phyloP scores from a whole-genome alignment of 2,329 filamentous ascomycete species.

The Sclerotinia trifoliorum region DNA sequence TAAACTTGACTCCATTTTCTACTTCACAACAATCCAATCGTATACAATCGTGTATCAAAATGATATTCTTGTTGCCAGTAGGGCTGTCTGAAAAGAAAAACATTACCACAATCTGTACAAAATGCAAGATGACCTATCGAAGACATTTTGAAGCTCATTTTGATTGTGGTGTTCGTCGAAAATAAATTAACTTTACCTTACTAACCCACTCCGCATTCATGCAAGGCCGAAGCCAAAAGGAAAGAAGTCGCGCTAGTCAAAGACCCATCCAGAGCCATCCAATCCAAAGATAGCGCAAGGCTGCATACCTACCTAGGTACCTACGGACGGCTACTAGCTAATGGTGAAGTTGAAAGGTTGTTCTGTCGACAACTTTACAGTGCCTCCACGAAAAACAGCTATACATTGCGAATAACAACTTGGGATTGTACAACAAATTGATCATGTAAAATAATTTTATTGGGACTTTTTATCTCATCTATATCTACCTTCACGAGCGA shows the following conservation, averaged over 20 bases:
- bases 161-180: not conserved
- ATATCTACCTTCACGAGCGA: not conserved
- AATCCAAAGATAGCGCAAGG: conserved; percentile 26
- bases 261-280: not conserved
- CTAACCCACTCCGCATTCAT: not conserved
- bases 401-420: conserved; percentile 1
- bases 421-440: not conserved
- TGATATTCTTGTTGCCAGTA: conserved; percentile 71
- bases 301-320: conserved; percentile 23
- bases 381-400: too few relatives aligned
- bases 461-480: not conserved
- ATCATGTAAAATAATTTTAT: conserved; percentile 1
- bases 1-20: conserved; percentile 69
- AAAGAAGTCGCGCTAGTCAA: conserved; percentile 10
- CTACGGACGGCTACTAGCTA: not conserved
- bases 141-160: conserved; percentile 59
- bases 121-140: conserved; percentile 89
- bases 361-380: not conserved
- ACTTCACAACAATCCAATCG: conserved; percentile 84
- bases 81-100: conserved; percentile 67
- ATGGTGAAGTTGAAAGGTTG: not conserved
- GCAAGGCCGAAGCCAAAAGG: conserved; percentile 8
- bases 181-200: conserved; percentile 9
- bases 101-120: conserved; percentile 88
- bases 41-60: conserved; percentile 59